A percentile compares a stretch with the other conserved stretches of the same genome.
Conservation (phyloP, 73 alveolate genomes). For the Uronychia setigera region DNA sequence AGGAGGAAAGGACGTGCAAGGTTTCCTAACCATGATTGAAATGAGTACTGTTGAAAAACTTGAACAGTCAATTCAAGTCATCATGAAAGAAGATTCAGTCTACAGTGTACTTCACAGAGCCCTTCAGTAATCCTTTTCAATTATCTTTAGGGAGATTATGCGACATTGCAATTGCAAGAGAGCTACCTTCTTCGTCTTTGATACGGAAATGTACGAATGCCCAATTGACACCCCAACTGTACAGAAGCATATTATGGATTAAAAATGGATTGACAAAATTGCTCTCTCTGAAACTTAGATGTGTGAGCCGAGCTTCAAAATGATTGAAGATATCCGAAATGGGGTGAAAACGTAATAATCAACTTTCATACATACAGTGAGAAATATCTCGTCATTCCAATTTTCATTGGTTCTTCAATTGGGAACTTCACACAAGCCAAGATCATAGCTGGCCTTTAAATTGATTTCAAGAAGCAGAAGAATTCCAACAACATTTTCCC, state of each 20-base stretch:
- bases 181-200: not conserved
- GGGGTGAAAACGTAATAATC: not conserved
- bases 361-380: not conserved
- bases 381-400: not conserved
- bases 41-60: not conserved
- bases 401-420: not conserved
- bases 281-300: not conserved
- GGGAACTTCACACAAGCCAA: not conserved
- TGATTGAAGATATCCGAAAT: not conserved
- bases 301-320: not conserved
- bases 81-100: not conserved
- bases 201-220: not conserved
- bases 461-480: not conserved
- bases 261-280: not conserved
- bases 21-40: not conserved
- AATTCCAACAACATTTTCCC: not conserved
- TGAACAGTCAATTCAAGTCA: not conserved
- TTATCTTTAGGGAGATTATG: not conserved
- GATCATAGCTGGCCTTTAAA: not conserved
- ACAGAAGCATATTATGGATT: not conserved
- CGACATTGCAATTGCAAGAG: not conserved
- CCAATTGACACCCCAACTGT: not conserved
- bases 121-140: not conserved
- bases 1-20: no score
- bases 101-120: not conserved